Percentiles rank a stretch among this genome's conserved stretches.
Conservation (phyloP, 2,329 filamentous ascomycete genomes). For the Aphanocladium album region DNA sequence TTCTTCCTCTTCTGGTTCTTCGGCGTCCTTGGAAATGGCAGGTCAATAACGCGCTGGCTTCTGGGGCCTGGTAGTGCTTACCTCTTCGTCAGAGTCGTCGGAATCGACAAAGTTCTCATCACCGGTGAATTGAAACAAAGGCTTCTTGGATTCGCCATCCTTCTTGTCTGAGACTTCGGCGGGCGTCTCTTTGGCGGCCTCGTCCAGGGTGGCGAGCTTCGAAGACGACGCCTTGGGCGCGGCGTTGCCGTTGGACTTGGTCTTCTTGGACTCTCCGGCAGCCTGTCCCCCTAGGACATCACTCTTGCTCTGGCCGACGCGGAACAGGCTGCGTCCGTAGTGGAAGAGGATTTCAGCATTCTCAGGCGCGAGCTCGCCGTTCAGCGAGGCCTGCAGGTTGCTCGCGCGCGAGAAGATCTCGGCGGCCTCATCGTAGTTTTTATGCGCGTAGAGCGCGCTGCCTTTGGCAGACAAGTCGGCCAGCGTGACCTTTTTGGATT, state of each 20-base stretch:
- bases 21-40: conserved; percentile 36
- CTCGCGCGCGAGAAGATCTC: conserved; percentile 86
- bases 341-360: conserved; percentile 93
- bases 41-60: conserved; percentile 20
- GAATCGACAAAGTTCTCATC: conserved; percentile 90
- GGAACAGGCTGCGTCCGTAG: conserved; percentile 91
- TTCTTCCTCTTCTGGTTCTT: conserved; percentile 53
- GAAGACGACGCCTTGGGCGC: conserved; percentile 37
- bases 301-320: conserved; percentile 88
- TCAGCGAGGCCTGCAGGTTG: conserved; percentile 83
- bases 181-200: conserved; percentile 39
- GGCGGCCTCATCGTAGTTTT: conserved; percentile 79
- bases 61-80: conserved; percentile 17
- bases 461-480: conserved; percentile 76
- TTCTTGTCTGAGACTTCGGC: conserved; percentile 37
- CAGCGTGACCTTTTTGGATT: conserved; percentile 58
- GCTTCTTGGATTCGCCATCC: conserved; percentile 54
- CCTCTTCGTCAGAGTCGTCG: conserved; percentile 63
- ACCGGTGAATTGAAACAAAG: conserved; percentile 85
- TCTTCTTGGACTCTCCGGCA: conserved; percentile 43
- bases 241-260: conserved; percentile 34
- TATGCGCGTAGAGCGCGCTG: conserved; percentile 79
- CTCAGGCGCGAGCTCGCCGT: conserved; percentile 83
- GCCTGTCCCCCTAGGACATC: conserved; percentile 87
- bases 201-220: conserved; percentile 34